Conservation (phyloP, 257 asterid genomes). For the Oldenlandia corymbosa region DNA sequence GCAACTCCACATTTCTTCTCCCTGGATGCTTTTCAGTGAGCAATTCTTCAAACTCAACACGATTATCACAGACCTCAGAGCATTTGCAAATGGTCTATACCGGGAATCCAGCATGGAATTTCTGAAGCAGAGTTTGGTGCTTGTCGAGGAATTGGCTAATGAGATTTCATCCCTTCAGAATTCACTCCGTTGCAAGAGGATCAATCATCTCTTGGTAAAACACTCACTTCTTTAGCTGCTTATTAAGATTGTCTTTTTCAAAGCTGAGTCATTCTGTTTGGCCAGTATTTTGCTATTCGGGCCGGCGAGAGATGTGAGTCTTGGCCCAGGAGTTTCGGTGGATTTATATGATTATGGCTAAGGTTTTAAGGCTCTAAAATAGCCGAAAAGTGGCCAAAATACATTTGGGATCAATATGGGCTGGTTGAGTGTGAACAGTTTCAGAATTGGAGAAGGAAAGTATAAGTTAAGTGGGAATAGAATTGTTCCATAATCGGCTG, state of each 20-base stretch:
- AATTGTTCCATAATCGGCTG: too few relatives aligned
- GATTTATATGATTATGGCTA: too few relatives aligned
- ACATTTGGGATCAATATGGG: too few relatives aligned
- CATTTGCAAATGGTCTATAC: background rate
- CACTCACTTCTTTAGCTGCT: background rate
- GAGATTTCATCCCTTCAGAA: background rate
- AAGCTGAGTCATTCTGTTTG: background rate
- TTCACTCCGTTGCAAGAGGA: background rate
- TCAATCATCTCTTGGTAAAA: background rate
- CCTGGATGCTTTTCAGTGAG: background rate
- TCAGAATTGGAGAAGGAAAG: too few relatives aligned
- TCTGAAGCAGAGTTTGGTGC: slow-evolving; percentile 3
- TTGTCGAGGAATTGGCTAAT: background rate
- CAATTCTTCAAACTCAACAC: background rate
- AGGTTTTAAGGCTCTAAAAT: too few relatives aligned
- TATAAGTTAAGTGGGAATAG: too few relatives aligned
- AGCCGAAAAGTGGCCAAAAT: too few relatives aligned
- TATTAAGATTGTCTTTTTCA: background rate
- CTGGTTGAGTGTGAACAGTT: too few relatives aligned
- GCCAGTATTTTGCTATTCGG: too few relatives aligned
- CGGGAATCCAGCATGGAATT: background rate
- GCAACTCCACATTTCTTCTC: background rate
- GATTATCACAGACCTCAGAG: background rate
- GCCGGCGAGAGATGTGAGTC: too few relatives aligned
- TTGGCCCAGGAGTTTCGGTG: too few relatives aligned